Percentiles rank a stretch among this genome's conserved stretches.
These are phyloP conservation scores for Fusarium nygamai DNA, from an alignment of 2,329 filamentous ascomycete species.

Conservation along the genomic window DNA sequence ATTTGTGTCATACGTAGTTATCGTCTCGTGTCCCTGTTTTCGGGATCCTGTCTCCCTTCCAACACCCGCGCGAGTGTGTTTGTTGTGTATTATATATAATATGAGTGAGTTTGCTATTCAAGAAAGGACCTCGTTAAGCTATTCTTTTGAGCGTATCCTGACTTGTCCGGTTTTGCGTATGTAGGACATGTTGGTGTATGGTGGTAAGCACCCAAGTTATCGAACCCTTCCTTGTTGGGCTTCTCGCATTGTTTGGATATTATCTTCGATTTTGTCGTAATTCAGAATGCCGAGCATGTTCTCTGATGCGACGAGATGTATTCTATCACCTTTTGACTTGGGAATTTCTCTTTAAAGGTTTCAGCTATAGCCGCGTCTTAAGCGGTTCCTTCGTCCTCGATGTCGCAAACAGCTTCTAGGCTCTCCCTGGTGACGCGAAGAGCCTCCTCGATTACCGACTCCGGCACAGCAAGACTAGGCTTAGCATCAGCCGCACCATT, in stretches of 20 bases:
- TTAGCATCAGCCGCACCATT: constrained; percentile 42
- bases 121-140: neutral
- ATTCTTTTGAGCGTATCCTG: neutral
- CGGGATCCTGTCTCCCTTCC: constrained; percentile 18
- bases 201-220: neutral
- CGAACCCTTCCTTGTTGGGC: neutral
- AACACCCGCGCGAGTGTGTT: neutral
- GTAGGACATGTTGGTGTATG: neutral
- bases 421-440: constrained; percentile 68
- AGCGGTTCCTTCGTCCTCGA: constrained; percentile 44
- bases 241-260: neutral
- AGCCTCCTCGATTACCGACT: constrained; percentile 69
- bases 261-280: neutral
- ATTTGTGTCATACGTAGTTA: constrained; percentile 18
- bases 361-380: neutral
- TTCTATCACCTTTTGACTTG: neutral
- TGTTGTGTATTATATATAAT: constrained; percentile 13
- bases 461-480: constrained; percentile 64
- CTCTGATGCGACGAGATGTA: neutral
- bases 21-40: constrained; percentile 34
- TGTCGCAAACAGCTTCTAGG: constrained; percentile 61
- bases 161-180: neutral
- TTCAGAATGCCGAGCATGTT: neutral
- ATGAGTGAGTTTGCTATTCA: constrained; percentile 1
- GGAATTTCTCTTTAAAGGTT: neutral